phyloP scores from a whole-genome alignment of 257 asterid species.

The Prunella vulgaris region DNA sequence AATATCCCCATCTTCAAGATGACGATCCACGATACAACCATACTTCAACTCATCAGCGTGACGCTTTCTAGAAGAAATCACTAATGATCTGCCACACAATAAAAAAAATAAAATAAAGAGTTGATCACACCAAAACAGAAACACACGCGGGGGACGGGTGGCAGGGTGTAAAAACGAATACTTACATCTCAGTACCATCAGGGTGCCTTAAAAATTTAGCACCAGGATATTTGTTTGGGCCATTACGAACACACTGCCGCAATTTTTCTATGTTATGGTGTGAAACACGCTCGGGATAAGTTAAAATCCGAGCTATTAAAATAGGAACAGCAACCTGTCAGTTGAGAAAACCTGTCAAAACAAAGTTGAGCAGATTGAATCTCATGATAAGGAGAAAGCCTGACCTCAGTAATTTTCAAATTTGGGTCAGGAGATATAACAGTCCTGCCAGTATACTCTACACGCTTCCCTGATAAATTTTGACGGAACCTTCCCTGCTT shows the following conservation, averaged over 20 bases:
- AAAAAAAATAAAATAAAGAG: neutral
- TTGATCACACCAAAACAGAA: neutral
- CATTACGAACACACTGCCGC: conserved; percentile 90
- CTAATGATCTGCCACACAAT: conserved; percentile 54
- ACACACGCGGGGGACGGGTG: neutral
- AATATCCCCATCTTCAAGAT: conserved; percentile 88
- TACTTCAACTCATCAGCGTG: conserved; percentile 75
- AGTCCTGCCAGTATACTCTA: conserved; percentile 91
- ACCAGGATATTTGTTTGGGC: conserved; percentile 89
- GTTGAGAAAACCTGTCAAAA: conserved; percentile 14
- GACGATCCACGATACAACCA: conserved; percentile 81
- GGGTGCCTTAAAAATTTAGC: conserved; percentile 69
- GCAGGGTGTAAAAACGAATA: neutral
- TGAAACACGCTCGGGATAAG: conserved; percentile 93
- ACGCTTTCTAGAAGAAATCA: conserved; percentile 48
- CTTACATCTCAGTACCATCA: conserved; percentile 85
- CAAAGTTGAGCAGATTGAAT: neutral
- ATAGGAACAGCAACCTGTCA: conserved; percentile 87
- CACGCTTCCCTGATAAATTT: conserved; percentile 95
- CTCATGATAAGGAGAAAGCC: conserved; percentile 15
- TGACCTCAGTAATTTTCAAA: conserved; percentile 80
- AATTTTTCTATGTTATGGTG: conserved; percentile 87
- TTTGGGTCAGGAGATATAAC: conserved; percentile 98
- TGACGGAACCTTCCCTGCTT: conserved; percentile 93
- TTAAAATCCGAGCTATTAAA: conserved; percentile 75